Conservation (phyloP, 2,329 filamentous ascomycete genomes). For the Epichloe brachyelytri region DNA sequence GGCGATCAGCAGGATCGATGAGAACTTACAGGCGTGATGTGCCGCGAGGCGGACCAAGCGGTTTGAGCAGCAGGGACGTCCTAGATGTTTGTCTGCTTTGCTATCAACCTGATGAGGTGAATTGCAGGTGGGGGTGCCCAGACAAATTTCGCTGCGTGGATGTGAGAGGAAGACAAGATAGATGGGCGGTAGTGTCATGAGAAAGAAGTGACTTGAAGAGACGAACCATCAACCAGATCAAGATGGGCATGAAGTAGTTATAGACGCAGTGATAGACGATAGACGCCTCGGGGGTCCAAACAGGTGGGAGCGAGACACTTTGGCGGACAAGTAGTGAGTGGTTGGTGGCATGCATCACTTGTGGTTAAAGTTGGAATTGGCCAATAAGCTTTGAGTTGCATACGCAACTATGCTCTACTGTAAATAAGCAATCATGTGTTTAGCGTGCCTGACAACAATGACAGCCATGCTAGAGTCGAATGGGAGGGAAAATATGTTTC, state of each 20-base stretch:
- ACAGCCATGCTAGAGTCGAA: neutral
- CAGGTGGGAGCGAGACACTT: neutral
- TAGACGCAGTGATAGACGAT: neutral
- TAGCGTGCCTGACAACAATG: neutral
- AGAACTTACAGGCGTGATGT: constrained; percentile 3
- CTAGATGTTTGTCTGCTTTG: constrained; percentile 1
- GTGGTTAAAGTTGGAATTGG: neutral
- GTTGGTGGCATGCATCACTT: neutral
- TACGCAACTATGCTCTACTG: no score
- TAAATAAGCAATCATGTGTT: no score
- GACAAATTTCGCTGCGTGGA: no score
- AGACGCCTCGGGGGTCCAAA: neutral
- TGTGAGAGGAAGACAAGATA: neutral
- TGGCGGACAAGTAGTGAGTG: neutral
- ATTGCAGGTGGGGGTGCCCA: neutral
- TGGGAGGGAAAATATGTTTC: neutral
- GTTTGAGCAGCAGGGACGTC: neutral
- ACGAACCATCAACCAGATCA: constrained; percentile 8
- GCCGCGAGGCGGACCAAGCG: constrained; percentile 5
- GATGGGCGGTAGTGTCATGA: no score
- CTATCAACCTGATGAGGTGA: neutral
- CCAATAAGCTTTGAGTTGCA: neutral
- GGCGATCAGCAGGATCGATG: constrained; percentile 1
- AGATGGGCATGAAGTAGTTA: constrained; percentile 5
- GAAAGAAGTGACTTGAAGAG: neutral